Conservation (phyloP, 2,329 filamentous ascomycete species). For the Microdochium nivale region DNA sequence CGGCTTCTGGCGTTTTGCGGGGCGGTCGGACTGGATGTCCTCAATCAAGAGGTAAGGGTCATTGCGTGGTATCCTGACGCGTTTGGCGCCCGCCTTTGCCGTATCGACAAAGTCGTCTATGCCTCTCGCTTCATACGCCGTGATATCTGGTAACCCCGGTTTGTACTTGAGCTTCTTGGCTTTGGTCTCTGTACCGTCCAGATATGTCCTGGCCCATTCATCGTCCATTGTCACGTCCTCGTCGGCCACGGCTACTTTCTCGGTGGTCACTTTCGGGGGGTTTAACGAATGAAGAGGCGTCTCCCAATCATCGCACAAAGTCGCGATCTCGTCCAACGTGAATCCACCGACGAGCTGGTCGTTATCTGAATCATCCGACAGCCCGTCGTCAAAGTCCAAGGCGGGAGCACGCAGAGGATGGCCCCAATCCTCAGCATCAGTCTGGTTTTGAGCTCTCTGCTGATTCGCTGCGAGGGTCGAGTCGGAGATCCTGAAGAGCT, state of each 20-base stretch:
- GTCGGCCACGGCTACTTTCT: slow-evolving; percentile 13
- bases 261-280: slow-evolving; percentile 8
- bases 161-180: slow-evolving; percentile 55
- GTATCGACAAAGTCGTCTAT: slow-evolving; percentile 74
- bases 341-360: slow-evolving; percentile 65
- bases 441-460: slow-evolving; percentile 32
- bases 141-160: slow-evolving; percentile 49
- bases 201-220: slow-evolving; percentile 56
- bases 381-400: slow-evolving; percentile 29
- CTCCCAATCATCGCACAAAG: slow-evolving; percentile 84
- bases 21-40: slow-evolving; percentile 56
- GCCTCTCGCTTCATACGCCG: slow-evolving; percentile 55
- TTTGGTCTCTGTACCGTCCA: slow-evolving; percentile 45
- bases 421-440: slow-evolving; percentile 40
- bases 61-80: slow-evolving; percentile 75
- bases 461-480: slow-evolving; percentile 44
- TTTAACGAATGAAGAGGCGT: slow-evolving; percentile 38
- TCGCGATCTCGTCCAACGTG: slow-evolving; percentile 70
- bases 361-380: slow-evolving; percentile 34
- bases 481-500: slow-evolving; percentile 69
- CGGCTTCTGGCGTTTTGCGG: slow-evolving; percentile 48
- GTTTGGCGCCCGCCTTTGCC: slow-evolving; percentile 65
- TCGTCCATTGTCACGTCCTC: slow-evolving; percentile 43
- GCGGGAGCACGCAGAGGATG: slow-evolving; percentile 33
- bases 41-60: slow-evolving; percentile 84